Evolutionary conservation across 208 protist genomes (phyloP), one percentile per base, ranked within the genome.

Genomic region (Trypanosoma boissoni): DNA sequence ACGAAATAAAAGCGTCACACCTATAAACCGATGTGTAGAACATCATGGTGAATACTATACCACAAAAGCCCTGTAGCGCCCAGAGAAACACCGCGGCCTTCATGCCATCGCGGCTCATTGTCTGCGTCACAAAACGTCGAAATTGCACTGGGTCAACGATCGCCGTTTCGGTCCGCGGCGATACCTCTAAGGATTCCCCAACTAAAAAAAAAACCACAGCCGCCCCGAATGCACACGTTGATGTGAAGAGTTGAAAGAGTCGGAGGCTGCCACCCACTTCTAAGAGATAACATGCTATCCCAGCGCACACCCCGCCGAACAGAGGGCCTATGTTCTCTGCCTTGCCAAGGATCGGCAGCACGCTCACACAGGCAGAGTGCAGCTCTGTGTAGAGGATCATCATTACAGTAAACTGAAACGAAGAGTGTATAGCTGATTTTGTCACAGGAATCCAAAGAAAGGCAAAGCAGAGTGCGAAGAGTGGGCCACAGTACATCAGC

Each of bases 91-190:
- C 24, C 0, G 75, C 61, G 1, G 67, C 74, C 43, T 79, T 77
- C 74, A 89, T 85, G n/a, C 73, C 80, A 1, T 53, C 51, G 1
- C 82, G 74, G 18, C 69, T 52, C 16, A 70, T 65, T 4, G 82
- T 85, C 58, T 89, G 78, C 14, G 37, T 58, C 0, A 56, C 70
- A 73, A 82, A 89, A 27, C 50, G 39, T 10, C 39, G 34, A 26
- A 75, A 76, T 9, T 67, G 24, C 21, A 45, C 42, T 23, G 8
- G 9, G 23, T 29, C 34, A 44, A 26, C 12, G 12, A 6, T 4
- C 20, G 32, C 18, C 28, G 10, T 27, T 0, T 58, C 16, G 4
- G 10, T 37, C 18, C 60, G 24, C 9, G 52, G 18, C 50, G 49
- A 41, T n/a, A n/a, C n/a, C n/a, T n/a, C n/a, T n/a, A n/a, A n/a